A percentile compares a stretch with the other conserved stretches of the same genome.
These are phyloP conservation scores for Collybiopsis confluens DNA, from an alignment of 768 basidiomycete species.

Conservation along the genomic window DNA sequence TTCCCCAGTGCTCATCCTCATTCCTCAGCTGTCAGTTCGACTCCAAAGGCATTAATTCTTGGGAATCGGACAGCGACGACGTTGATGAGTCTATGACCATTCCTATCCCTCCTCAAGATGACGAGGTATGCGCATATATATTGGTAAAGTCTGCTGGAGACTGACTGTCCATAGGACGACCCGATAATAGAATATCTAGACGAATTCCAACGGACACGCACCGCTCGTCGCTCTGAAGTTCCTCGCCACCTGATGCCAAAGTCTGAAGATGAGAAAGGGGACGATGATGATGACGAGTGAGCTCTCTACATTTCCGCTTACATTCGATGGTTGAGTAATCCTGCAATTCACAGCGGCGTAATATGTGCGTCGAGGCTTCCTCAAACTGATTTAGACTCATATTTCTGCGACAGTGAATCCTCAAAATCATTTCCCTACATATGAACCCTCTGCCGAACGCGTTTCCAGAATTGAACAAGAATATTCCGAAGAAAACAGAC, in stretches of 20 bases:
- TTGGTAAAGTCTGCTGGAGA: neutral
- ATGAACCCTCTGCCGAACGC: constrained; percentile 78
- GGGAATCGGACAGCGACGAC: constrained; percentile 70
- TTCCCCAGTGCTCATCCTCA: neutral
- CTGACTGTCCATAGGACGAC: constrained; percentile 45
- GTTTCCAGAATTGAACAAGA: constrained; percentile 70
- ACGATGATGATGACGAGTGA: constrained; percentile 64
- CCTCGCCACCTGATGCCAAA: constrained; percentile 58
- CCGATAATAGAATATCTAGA: constrained; percentile 84
- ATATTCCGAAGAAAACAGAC: constrained; percentile 67
- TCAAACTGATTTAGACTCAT: neutral
- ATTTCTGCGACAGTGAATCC: constrained; percentile 59
- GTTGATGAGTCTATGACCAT: constrained; percentile 74
- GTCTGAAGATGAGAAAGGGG: constrained; percentile 44
- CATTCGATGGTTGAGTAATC: neutral
- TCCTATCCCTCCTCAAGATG: constrained; percentile 36
- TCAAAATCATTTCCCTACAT: constrained; percentile 81
- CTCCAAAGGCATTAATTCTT: constrained; percentile 45
- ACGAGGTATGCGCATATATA: constrained; percentile 29
- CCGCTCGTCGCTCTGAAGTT: constrained; percentile 67
- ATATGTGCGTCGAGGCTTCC: constrained; percentile 40
- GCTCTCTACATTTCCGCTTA: constrained; percentile 20
- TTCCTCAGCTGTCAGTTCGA: constrained; percentile 52
- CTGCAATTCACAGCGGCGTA: constrained; percentile 43
- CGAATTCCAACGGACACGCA: constrained; percentile 79